These are phyloP conservation scores for Caulochytrium protostelioides DNA, from an alignment of 371 early-diverging fungal species.

Conservation along the genomic window DNA sequence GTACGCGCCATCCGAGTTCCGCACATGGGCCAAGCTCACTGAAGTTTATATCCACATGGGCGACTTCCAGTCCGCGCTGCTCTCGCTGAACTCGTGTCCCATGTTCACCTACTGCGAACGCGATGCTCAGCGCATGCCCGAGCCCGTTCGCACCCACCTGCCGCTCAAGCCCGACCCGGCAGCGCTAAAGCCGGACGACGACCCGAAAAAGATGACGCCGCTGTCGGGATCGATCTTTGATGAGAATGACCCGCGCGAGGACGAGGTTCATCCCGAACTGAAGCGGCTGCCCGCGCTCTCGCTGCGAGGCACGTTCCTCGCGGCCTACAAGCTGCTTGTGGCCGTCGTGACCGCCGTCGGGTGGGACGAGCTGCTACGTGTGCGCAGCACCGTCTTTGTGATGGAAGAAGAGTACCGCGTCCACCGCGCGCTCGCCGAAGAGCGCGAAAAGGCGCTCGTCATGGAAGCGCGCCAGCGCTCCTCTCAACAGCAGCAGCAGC, in stretches of 20 bases:
- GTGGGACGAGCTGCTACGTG: conserved; percentile 79
- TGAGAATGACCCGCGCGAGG: conserved; percentile 47
- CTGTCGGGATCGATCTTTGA: conserved; percentile 27
- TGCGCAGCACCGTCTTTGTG: conserved; percentile 61
- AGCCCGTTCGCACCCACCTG: conserved; percentile 56
- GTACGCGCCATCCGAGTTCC: conserved; percentile 77
- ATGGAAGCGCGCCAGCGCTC: too few relatives aligned
- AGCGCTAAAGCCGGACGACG: conserved; percentile 18
- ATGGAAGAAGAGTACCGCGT: conserved; percentile 92
- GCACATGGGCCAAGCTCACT: conserved; percentile 82
- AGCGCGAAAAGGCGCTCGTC: conserved; percentile 5
- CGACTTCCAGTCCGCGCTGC: conserved; percentile 66
- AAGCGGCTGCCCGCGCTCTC: conserved; percentile 63
- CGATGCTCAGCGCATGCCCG: conserved; percentile 75
- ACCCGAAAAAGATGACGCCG: conserved; percentile 10
- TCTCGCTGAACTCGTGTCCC: conserved; percentile 86
- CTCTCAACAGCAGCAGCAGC: too few relatives aligned
- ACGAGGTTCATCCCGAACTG: conserved; percentile 38
- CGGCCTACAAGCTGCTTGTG: conserved; percentile 63
- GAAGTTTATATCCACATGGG: conserved; percentile 67
- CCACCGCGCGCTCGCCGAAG: conserved; percentile 23
- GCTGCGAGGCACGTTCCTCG: conserved; percentile 71
- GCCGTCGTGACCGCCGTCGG: conserved; percentile 57
- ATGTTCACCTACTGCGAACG: conserved; percentile 80
- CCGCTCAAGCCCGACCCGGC: conserved; percentile 46